Conservation (phyloP, 2,329 filamentous ascomycete genomes). For the Diaporthe ilicicola region DNA sequence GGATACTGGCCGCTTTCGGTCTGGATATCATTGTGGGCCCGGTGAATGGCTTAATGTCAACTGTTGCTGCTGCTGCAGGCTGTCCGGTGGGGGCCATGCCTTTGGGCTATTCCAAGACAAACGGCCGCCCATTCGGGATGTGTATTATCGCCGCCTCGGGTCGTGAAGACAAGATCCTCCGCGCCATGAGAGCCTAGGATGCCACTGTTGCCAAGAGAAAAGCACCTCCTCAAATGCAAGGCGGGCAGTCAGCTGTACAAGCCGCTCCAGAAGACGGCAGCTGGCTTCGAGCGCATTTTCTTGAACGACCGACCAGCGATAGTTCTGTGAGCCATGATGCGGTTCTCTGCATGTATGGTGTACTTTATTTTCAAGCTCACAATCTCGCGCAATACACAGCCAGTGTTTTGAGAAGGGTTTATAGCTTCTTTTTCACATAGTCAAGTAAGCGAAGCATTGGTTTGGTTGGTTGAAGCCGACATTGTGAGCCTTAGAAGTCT, state of each 20-base stretch:
- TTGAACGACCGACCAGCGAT: neutral
- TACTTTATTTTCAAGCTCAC: neutral
- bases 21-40: neutral
- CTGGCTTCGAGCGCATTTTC: rapidly evolving
- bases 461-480: neutral
- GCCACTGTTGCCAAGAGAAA: neutral
- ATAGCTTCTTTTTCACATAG: neutral
- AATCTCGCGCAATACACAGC: neutral
- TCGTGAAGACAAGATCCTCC: neutral
- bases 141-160: neutral
- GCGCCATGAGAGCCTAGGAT: neutral
- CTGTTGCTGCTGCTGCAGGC: neutral
- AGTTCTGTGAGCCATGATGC: neutral
- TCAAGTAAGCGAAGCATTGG: neutral
- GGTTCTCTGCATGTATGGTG: no score
- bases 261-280: neutral
- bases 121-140: neutral
- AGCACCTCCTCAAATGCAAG: neutral
- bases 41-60: neutral
- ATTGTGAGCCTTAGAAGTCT: neutral
- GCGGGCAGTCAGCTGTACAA: neutral
- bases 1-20: neutral
- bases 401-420: neutral
- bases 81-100: neutral
- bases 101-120: neutral